Conservation (phyloP, 257 asterid genomes). For the Solanum rostratum region DNA sequence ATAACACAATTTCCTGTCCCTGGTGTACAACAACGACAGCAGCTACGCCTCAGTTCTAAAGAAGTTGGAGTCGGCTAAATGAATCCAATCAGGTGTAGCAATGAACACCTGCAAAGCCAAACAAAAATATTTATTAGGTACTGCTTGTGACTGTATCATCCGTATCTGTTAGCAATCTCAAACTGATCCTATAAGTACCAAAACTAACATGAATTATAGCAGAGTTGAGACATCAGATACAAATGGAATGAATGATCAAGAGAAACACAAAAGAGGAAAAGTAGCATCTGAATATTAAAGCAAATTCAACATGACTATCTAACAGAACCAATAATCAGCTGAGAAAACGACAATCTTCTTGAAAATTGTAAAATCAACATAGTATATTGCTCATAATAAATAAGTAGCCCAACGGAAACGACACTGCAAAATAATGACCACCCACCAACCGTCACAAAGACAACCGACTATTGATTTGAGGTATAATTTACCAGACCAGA, state of each 20-base stretch:
- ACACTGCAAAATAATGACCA: background rate
- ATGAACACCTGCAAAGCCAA: background rate
- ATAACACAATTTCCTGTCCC: background rate
- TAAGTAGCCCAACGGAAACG: background rate
- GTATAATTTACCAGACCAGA: background rate
- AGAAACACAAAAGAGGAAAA: background rate
- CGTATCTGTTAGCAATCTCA: background rate
- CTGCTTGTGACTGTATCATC: background rate
- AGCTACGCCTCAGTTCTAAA: background rate
- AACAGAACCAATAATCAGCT: background rate
- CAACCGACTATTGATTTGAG: background rate
- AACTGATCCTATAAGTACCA: background rate
- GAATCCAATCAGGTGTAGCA: background rate
- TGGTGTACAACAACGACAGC: background rate
- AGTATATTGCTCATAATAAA: background rate
- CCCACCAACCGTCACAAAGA: background rate
- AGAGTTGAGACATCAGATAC: background rate
- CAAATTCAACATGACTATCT: background rate
- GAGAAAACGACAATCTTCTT: background rate
- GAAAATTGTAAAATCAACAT: background rate
- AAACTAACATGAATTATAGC: background rate
- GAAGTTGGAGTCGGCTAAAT: background rate
- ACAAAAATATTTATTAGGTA: background rate
- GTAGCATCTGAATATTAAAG: background rate
- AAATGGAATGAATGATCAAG: background rate